Evolutionary conservation across 371 early-diverging fungal species (phyloP).

Genomic region (Mucor indicus): DNA sequence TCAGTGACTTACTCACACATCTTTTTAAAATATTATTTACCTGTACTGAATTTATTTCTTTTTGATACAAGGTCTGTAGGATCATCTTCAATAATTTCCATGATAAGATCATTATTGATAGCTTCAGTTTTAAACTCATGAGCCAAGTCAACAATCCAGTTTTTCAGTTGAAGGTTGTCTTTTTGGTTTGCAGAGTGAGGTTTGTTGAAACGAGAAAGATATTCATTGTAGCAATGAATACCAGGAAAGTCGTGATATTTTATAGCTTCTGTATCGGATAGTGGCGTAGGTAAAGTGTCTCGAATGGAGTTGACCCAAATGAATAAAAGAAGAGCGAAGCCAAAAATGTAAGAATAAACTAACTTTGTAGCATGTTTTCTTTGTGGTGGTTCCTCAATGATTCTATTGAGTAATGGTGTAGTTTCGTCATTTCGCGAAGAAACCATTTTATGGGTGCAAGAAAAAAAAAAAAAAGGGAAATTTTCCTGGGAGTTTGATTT

Average conservation of each 20-base stretch:
- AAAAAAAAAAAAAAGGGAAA: neutral
- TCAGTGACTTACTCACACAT: neutral
- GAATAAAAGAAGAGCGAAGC: slow-evolving; percentile 12
- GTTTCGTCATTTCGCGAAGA: slow-evolving; percentile 1
- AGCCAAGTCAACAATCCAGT: slow-evolving; percentile 39
- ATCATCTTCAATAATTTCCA: slow-evolving; percentile 48
- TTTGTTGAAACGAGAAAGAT: slow-evolving; percentile 46
- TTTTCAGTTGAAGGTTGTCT: slow-evolving; percentile 30
- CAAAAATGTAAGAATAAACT: slow-evolving; percentile 22
- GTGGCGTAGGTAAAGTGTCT: slow-evolving; percentile 38
- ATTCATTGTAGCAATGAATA: slow-evolving; percentile 50
- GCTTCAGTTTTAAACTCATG: slow-evolving; percentile 42
- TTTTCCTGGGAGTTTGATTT: too few species aligned
- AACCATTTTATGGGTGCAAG: neutral
- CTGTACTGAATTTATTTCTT: slow-evolving; percentile 26
- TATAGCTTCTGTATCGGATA: slow-evolving; percentile 42
- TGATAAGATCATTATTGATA: slow-evolving; percentile 23
- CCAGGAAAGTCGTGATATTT: slow-evolving; percentile 40
- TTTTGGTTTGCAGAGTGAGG: slow-evolving; percentile 58
- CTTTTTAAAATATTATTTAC: slow-evolving; percentile 22
- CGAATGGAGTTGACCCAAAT: slow-evolving; percentile 17
- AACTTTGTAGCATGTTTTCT: slow-evolving; percentile 1
- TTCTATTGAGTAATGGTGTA: slow-evolving; percentile 6
- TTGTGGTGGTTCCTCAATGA: slow-evolving; percentile 8
- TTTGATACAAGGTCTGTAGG: slow-evolving; percentile 25